Evolutionary conservation across 177 flowering plant species (phyloP).

Genomic region (Vitis hybrid): DNA sequence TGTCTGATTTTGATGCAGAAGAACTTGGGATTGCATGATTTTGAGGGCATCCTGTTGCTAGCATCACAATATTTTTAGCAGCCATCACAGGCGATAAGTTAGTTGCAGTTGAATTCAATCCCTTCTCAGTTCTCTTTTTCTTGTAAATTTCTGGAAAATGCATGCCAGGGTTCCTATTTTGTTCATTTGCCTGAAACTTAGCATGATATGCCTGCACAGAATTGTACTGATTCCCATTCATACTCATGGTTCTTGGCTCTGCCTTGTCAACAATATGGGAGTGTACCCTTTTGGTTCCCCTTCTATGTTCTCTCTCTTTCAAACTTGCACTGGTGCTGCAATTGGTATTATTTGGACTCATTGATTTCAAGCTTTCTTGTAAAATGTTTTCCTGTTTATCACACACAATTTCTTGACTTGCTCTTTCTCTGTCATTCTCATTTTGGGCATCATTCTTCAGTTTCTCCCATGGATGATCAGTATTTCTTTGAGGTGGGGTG

Average conservation of each 20-base stretch:
- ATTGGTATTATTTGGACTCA: slow-evolving; percentile 21
- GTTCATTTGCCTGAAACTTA: slow-evolving; percentile 14
- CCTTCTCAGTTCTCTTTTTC: slow-evolving; percentile 59
- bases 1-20: slow-evolving; percentile 9
- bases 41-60: slow-evolving; percentile 12
- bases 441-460: slow-evolving; percentile 15
- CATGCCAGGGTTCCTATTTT: slow-evolving; percentile 3
- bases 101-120: slow-evolving; percentile 24
- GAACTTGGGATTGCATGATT: slow-evolving; percentile 7
- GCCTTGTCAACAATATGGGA: slow-evolving; percentile 15
- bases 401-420: slow-evolving; percentile 9
- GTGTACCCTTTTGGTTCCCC: slow-evolving; percentile 29
- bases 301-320: slow-evolving; percentile 18
- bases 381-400: slow-evolving; percentile 13
- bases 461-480: slow-evolving; percentile 11
- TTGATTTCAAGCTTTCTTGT: slow-evolving; percentile 10
- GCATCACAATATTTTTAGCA: slow-evolving; percentile 5
- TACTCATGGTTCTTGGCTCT: slow-evolving; percentile 19
- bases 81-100: slow-evolving; percentile 18
- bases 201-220: slow-evolving; percentile 22
- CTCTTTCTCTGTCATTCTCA: neutral
- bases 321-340: slow-evolving; percentile 19
- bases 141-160: slow-evolving; percentile 45
- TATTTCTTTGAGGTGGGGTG: slow-evolving; percentile 20
- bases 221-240: slow-evolving; percentile 21